Evolutionary conservation across 2,329 filamentous ascomycete species (phyloP).

Genomic region (Fusarium sp.): DNA sequence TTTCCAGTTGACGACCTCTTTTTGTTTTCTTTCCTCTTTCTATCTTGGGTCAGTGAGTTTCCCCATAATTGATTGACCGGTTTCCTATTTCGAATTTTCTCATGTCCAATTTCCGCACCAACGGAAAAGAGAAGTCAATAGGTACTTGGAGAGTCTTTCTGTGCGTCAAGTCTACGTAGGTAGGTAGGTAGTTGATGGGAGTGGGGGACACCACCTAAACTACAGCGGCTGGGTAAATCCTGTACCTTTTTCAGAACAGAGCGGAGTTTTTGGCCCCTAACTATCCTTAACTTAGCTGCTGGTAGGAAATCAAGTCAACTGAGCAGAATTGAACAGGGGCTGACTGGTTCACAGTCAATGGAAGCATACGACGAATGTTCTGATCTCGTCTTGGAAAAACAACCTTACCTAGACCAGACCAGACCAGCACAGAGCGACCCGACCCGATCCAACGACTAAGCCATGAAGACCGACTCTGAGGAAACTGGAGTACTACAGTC

Average conservation of each 20-base stretch:
- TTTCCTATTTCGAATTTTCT: not conserved
- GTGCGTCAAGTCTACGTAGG: not conserved
- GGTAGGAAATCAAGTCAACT: slow-evolving; percentile 13
- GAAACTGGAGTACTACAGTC: slow-evolving; percentile 11
- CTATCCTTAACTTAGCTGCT: not conserved
- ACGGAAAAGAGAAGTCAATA: not conserved
- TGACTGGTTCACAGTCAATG: slow-evolving; percentile 30
- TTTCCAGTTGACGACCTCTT: not conserved
- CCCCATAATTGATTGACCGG: slow-evolving; percentile 19
- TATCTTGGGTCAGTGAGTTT: slow-evolving; percentile 5
- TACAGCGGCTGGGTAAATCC: not conserved
- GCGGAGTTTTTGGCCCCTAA: slow-evolving; percentile 13
- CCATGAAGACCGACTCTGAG: slow-evolving; percentile 31
- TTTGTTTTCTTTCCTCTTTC: not conserved
- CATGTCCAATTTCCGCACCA: slow-evolving; percentile 11
- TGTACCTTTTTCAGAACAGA: slow-evolving; percentile 5
- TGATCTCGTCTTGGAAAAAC: slow-evolving; percentile 29
- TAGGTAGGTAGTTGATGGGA: not conserved
- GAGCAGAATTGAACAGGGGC: slow-evolving; percentile 12
- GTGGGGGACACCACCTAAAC: slow-evolving; percentile 2
- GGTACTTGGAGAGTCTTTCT: not conserved
- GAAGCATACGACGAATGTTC: slow-evolving; percentile 27
- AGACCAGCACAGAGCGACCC: not conserved
- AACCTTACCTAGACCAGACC: not conserved
- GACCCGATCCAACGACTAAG: slow-evolving; percentile 18